phyloP scores from a whole-genome alignment of 106 monocot species.

The Dendrobium nobile region DNA sequence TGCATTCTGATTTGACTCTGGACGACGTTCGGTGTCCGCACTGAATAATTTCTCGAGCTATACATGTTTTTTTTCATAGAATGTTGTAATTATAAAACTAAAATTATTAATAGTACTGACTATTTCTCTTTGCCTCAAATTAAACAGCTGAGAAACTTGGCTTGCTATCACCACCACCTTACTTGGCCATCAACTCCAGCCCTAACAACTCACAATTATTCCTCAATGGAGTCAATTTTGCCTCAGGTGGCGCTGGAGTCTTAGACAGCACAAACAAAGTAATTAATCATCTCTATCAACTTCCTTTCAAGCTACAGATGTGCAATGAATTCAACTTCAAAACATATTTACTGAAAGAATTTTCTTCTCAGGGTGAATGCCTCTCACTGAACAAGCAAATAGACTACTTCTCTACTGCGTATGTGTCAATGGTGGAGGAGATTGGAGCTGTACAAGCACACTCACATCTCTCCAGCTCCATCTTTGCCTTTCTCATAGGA shows the following conservation, averaged over 20 bases:
- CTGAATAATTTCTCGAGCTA: no score
- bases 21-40: no score
- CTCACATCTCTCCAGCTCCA: conserved; percentile 44
- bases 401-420: conserved; percentile 34
- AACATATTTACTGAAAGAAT: not conserved
- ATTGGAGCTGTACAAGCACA: conserved; percentile 21
- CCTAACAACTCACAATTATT: conserved; percentile 29
- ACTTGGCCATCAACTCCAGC: conserved; percentile 41
- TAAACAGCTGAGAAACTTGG: conserved; percentile 77
- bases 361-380: conserved; percentile 28
- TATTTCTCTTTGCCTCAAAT: not conserved
- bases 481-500: conserved; percentile 51
- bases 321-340: not conserved
- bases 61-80: no score
- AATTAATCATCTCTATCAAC: not conserved
- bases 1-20: no score
- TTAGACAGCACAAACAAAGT: conserved; percentile 55
- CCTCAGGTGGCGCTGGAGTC: conserved; percentile 81
- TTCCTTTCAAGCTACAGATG: not conserved
- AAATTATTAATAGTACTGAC: no score
- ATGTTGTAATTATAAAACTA: no score
- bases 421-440: conserved; percentile 23
- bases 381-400: conserved; percentile 48
- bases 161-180: conserved; percentile 46
- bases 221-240: conserved; percentile 71